Evolutionary conservation across 768 basidiomycete genomes (phyloP).

Genomic region (Dictyophora rubrovolvata): DNA sequence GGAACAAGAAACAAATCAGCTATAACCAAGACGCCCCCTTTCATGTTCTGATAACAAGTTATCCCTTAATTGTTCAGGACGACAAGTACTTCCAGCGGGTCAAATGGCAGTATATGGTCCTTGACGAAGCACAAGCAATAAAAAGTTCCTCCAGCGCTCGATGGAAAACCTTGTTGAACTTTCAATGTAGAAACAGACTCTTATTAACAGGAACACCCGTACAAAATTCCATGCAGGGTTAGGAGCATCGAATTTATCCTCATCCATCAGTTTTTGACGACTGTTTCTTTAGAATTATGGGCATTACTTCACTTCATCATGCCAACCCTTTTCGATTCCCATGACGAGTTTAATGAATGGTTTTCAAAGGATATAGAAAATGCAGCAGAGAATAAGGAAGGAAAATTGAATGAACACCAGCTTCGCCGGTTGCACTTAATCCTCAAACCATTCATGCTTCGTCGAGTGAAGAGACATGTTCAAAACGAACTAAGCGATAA

Average conservation of each 20-base stretch:
- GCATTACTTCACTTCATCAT: slow-evolving; percentile 98
- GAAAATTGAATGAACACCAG: slow-evolving; percentile 90
- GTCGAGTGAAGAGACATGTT: slow-evolving; percentile 96
- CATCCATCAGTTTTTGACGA: slow-evolving; percentile 10
- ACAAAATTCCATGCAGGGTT: slow-evolving; percentile 99
- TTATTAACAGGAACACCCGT: slow-evolving; percentile 96
- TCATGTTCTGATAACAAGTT: slow-evolving; percentile 93
- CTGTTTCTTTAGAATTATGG: slow-evolving; percentile 76
- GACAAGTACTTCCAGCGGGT: slow-evolving; percentile 96
- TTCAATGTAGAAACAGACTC: slow-evolving; percentile 91
- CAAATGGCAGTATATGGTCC: slow-evolving; percentile 99
- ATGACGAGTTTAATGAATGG: slow-evolving; percentile 99
- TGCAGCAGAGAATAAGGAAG: slow-evolving; percentile 82
- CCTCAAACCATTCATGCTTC: slow-evolving; percentile 96
- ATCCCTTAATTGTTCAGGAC: slow-evolving; percentile 93
- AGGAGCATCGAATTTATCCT: slow-evolving; percentile 13
- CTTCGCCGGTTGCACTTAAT: slow-evolving; percentile 95
- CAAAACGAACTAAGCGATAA: slow-evolving; percentile 99
- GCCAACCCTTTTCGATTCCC: slow-evolving; percentile 97
- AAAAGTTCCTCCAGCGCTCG: slow-evolving; percentile 93
- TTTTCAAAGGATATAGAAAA: slow-evolving; percentile 99
- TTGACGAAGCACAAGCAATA: slow-evolving; percentile 99
- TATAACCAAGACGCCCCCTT: slow-evolving; percentile 94
- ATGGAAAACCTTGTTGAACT: slow-evolving; percentile 94
- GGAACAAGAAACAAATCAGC: slow-evolving; percentile 95